Evolutionary conservation across 108 stramenopile genomes (phyloP).

Genomic region (Aurantiochytrium sp.): DNA sequence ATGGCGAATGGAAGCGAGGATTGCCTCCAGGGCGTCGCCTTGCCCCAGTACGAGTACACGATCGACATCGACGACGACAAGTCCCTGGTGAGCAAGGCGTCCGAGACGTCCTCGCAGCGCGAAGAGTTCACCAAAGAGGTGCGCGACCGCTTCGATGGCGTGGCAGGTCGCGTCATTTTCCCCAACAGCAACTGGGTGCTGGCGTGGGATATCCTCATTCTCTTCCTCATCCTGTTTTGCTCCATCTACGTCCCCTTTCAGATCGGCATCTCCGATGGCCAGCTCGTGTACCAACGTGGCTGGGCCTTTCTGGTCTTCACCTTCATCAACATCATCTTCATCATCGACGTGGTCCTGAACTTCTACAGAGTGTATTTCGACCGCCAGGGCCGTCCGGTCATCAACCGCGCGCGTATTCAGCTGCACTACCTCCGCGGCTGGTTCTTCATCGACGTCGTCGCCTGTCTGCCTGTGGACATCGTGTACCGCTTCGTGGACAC

Average conservation of each 20-base stretch:
- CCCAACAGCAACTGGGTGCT: background rate
- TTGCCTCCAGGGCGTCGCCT: too few species aligned
- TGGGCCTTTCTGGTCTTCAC: conserved; percentile 7
- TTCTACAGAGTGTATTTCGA: conserved; percentile 49
- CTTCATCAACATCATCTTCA: conserved; percentile 46
- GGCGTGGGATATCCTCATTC: background rate
- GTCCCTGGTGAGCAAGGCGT: background rate
- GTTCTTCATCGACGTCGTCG: conserved; percentile 52
- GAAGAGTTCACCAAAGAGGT: background rate
- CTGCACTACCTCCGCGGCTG: conserved; percentile 32
- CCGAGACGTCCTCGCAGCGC: background rate
- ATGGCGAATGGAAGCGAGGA: background rate
- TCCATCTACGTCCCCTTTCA: background rate
- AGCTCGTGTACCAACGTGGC: conserved; percentile 3
- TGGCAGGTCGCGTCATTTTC: background rate
- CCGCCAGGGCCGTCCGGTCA: background rate
- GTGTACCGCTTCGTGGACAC: background rate
- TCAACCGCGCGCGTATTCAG: background rate
- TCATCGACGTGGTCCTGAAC: conserved; percentile 46
- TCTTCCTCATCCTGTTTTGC: background rate
- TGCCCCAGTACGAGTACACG: too few species aligned
- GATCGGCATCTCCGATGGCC: background rate
- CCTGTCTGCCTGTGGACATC: conserved; percentile 45
- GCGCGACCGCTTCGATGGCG: background rate
- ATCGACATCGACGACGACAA: too few species aligned